These are phyloP conservation scores for Fusarium avenaceum DNA, from an alignment of 2,329 filamentous ascomycete genomes.

Conservation along the genomic window DNA sequence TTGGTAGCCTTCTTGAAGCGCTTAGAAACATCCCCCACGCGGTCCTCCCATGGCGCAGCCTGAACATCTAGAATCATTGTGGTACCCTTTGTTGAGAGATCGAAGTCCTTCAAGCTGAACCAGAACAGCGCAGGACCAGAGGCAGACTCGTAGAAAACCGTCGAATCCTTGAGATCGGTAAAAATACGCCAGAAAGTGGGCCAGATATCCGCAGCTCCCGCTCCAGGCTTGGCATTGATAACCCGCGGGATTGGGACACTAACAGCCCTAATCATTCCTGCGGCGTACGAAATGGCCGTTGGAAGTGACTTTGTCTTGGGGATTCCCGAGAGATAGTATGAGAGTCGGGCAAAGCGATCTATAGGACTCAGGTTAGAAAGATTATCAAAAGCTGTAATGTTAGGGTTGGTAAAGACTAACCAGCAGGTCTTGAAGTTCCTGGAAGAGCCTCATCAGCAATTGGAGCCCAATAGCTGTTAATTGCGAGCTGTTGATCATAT, in stretches of 20 bases:
- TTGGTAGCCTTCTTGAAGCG: background rate
- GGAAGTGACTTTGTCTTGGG: background rate
- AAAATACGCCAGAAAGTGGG: background rate
- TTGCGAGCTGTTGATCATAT: background rate
- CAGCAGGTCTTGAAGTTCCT: constrained; percentile 1
- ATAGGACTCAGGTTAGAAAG: background rate
- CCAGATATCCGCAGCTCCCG: background rate
- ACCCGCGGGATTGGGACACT: background rate
- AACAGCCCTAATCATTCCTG: constrained; percentile 1
- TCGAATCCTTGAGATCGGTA: background rate
- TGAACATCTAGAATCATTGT: background rate
- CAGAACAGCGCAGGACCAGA: background rate
- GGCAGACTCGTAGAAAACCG: background rate
- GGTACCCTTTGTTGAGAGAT: background rate
- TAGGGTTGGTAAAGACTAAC: background rate
- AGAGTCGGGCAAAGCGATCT: constrained; percentile 3
- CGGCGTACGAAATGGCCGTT: background rate
- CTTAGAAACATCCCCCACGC: background rate
- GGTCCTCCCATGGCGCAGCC: background rate
- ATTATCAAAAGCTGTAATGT: background rate
- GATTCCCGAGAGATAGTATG: background rate
- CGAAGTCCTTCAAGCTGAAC: background rate
- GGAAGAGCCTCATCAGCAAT: background rate
- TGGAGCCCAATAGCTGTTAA: background rate
- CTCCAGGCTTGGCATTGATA: background rate